Evolutionary conservation across 2,329 filamentous ascomycete genomes (phyloP), one percentile per base, ranked within the genome.

Genomic region (Alternaria panax): DNA sequence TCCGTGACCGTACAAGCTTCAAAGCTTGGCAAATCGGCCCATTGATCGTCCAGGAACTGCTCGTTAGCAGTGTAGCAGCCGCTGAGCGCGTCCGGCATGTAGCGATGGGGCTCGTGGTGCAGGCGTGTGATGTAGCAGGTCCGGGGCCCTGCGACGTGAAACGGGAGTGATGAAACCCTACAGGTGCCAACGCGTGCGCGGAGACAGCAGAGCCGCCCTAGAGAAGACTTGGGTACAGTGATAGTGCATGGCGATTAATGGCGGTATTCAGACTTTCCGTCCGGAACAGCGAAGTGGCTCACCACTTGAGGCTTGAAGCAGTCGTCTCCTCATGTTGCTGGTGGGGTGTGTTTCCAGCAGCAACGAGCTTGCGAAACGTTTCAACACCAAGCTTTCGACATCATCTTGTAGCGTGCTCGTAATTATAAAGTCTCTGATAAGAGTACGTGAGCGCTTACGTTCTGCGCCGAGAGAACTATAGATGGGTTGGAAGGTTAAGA

Each of bases 131-230:
- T 76, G 75, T 77, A 71, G 70, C 76, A 78, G 68, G 69, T 72
- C 70, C 40, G 65, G 74, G 76, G 71, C 65, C 63, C 55, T 79
- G 76, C 72, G 74, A 79, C 76, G 73, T 73, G 67, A 70, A 65
- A 65, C 53, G 59, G 45, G 53, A 47, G 54, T 50, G 61, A 64
- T 78, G 76, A 79, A 79, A 79, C 76, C 54, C 54, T 63, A 51
- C 57, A 46, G 68, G 76, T 75, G 54, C 64, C 74, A 78, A 66
- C 68, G 46, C 60, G 57, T 68, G 57, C 66, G 66, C 75, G 74
- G 75, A 75, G 68, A 62, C 56, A 54, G 59, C 40, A 63, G 57
- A 75, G 68, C 75, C 75, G 75, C 67, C 53, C 61, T 64, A 38
- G 59, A 63, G 36, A 53, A 25, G 54, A 59, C 62, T 50, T 62